A percentile compares a stretch with the other conserved stretches of the same genome.
phyloP scores from a whole-genome alignment of 2,329 filamentous ascomycete genomes.

The Intubia oerlemansii region DNA sequence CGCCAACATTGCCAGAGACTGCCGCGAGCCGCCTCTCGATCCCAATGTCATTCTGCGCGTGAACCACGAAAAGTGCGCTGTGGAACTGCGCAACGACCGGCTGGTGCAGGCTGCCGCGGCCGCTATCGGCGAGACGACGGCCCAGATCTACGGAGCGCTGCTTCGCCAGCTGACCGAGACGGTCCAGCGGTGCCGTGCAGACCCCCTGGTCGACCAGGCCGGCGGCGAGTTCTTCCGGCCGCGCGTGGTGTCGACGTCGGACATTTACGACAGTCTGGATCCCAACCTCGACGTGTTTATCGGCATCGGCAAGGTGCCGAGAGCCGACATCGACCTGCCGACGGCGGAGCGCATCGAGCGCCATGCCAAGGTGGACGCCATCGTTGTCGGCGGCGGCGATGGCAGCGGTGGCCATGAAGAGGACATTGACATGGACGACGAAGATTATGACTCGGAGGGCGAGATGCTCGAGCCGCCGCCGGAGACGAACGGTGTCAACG shows the following conservation, averaged over 20 bases:
- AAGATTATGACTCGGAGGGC: constrained; percentile 12
- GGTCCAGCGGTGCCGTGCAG: constrained; percentile 42
- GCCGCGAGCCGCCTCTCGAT: constrained; percentile 18
- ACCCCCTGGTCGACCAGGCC: constrained; percentile 25
- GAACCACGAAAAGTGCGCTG: constrained; percentile 68
- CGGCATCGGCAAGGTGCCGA: constrained; percentile 34
- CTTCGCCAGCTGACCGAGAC: constrained; percentile 50
- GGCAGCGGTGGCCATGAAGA: constrained; percentile 18
- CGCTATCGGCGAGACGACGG: constrained; percentile 50
- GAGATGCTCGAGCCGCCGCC: constrained; percentile 2
- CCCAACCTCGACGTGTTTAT: constrained; percentile 28
- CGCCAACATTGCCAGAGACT: not conserved
- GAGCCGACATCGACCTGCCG: constrained; percentile 22
- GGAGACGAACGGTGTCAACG: constrained; percentile 1
- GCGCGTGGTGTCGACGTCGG: constrained; percentile 27
- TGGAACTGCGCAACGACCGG: constrained; percentile 60
- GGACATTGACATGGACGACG: constrained; percentile 10
- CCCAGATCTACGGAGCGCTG: constrained; percentile 55
- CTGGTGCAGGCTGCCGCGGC: constrained; percentile 54
- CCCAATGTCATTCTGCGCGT: constrained; percentile 53
- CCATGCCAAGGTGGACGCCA: constrained; percentile 9
- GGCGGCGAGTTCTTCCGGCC: constrained; percentile 13
- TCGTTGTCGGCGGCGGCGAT: constrained; percentile 10
- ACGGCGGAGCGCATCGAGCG: constrained; percentile 25
- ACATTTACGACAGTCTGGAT: constrained; percentile 32